These are phyloP conservation scores for Termitomyces eurrhizus DNA, from an alignment of 768 basidiomycete species.

Conservation along the genomic window DNA sequence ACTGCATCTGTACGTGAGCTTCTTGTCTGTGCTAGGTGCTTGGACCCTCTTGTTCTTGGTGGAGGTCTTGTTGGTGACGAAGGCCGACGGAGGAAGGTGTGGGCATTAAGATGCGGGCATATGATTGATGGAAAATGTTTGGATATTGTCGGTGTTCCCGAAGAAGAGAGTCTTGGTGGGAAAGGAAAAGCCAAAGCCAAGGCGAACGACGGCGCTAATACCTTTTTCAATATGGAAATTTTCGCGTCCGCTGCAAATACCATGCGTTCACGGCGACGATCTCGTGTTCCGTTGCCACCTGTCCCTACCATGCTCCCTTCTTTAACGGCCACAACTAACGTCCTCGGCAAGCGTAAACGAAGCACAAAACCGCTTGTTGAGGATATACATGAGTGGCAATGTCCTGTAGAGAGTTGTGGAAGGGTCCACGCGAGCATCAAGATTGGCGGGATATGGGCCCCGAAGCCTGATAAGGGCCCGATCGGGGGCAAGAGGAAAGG, in stretches of 20 bases:
- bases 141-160: conserved; percentile 41
- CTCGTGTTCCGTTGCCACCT: conserved; percentile 26
- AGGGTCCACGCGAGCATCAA: conserved; percentile 53
- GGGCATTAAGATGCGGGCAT: conserved; percentile 76
- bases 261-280: conserved; percentile 58
- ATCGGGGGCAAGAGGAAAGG: conserved; percentile 12
- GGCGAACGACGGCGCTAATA: neutral
- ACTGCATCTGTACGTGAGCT: conserved; percentile 30
- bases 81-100: conserved; percentile 46
- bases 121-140: conserved; percentile 77
- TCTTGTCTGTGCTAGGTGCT: conserved; percentile 66
- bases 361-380: conserved; percentile 36
- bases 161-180: conserved; percentile 5
- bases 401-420: conserved; percentile 60
- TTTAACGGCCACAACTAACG: neutral
- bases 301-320: conserved; percentile 1
- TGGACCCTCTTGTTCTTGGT: conserved; percentile 58
- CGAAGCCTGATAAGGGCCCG: conserved; percentile 30
- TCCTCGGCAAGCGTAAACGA: conserved; percentile 19
- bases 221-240: neutral
- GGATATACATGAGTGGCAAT: conserved; percentile 54
- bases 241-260: conserved; percentile 24
- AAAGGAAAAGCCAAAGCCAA: conserved; percentile 5
- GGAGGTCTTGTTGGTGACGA: conserved; percentile 44
- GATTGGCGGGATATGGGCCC: conserved; percentile 56